Base-by-base conservation (phyloP, 2,329 filamentous ascomycete species). In the Tolypocladium pustulatum region DNA sequence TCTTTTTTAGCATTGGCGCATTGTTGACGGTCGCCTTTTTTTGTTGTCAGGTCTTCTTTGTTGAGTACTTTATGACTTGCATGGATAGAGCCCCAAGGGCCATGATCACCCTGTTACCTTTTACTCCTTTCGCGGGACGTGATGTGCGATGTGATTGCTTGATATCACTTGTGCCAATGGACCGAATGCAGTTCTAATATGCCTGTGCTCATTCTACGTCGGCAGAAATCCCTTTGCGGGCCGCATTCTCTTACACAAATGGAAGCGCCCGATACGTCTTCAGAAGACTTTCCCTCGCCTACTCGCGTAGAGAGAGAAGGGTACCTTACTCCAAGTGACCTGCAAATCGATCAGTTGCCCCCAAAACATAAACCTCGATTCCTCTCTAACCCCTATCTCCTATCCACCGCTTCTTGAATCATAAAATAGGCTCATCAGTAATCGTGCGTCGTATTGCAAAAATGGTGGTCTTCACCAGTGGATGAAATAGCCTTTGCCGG, bases 71-170 rank as follows among this genome's bases (percentile, higher is more conserved):
- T 56, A 63, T 59, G 63, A 64, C 61, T 60, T 65, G 59, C 59
- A 66, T 64, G 64, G 64, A 65, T 64, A 64, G 62, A 65, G 60
- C 61, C 61, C 55, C 36, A 20, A 59, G 59, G 57, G 60, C 60
- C 55, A 63, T 63, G 63, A 65, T 30, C 22, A 59, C 53, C 36
- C 17, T 25, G 10, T 52, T n/a, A 52, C 9, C 10, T 22, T 34
- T 34, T 34, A 20, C 30, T 34, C 27, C 17, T 12, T 30, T 20
- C n/a, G 10, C 30, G 10, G 9, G 20, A 34, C 20, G 27, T 34
- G 30, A 52, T n/a, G 27, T 32, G 46, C 27, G 4, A 32, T 30
- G 49, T 34, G 49, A 34, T 10, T 4, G 9, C 3, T 22, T n/a
- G 49, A 52, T 7, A 22, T 12, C 7, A 7, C 20, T 34, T 15